Evolutionary conservation across 2,329 filamentous ascomycete species (phyloP).

Genomic region (Trichoderma pleuroti): DNA sequence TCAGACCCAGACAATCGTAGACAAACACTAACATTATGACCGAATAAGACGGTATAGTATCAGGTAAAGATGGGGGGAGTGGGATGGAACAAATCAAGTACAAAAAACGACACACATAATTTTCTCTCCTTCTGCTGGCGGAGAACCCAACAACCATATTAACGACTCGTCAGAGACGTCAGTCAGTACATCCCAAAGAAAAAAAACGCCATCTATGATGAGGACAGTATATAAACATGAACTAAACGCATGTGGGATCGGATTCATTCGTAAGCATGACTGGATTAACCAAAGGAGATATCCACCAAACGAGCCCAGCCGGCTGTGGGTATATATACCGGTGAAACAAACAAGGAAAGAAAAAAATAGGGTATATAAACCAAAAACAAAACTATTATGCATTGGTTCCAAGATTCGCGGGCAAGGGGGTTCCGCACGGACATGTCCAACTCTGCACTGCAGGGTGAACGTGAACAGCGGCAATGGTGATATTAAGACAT

Average conservation of each 20-base stretch:
- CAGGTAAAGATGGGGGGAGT: neutral
- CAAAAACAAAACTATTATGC: constrained; percentile 7
- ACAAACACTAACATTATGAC: neutral
- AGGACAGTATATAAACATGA: constrained; percentile 11
- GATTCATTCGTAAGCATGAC: constrained; percentile 17
- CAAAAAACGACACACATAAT: neutral
- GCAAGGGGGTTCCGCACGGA: neutral
- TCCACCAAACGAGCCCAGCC: constrained; percentile 19
- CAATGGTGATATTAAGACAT: constrained; percentile 4
- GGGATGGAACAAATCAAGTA: neutral
- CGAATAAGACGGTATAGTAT: neutral
- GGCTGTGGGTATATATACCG: constrained; percentile 8
- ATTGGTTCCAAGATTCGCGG: neutral
- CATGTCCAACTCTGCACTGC: neutral
- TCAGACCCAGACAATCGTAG: neutral
- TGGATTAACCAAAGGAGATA: constrained; percentile 13
- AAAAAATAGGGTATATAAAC: constrained; percentile 14
- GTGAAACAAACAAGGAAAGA: neutral
- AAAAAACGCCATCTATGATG: constrained; percentile 17
- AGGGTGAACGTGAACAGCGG: constrained; percentile 1
- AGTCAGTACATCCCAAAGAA: neutral
- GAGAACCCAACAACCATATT: neutral
- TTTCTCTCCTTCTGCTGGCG: neutral
- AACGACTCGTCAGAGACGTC: neutral
- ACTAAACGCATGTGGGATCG: constrained; percentile 13